Evolutionary conservation across 2,329 filamentous ascomycete species (phyloP).

Genomic region (Beauveria bassiana): DNA sequence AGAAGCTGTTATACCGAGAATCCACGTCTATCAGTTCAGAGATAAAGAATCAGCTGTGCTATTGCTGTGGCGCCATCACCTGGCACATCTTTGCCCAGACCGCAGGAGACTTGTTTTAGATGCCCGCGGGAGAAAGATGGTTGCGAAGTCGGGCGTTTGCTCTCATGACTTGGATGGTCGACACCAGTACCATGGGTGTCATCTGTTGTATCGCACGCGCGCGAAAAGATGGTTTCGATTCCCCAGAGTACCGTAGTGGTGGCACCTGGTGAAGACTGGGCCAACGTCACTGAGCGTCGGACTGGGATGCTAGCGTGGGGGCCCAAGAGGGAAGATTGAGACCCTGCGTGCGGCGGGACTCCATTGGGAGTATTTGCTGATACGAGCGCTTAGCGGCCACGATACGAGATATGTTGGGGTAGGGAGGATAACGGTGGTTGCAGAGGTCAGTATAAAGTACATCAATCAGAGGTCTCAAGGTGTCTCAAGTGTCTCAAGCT

Average conservation of each 20-base stretch:
- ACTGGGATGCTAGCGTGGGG: neutral
- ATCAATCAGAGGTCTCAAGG: neutral
- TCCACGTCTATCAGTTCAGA: neutral
- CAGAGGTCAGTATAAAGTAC: neutral
- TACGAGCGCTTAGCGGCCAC: neutral
- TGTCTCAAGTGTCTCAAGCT: neutral
- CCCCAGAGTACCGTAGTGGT: neutral
- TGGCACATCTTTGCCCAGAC: neutral
- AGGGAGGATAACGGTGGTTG: neutral
- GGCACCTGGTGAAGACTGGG: neutral
- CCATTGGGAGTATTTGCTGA: neutral
- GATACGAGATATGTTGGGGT: neutral
- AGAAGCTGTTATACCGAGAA: neutral
- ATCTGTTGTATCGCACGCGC: neutral
- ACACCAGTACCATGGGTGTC: neutral
- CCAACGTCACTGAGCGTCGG: constrained; percentile 8
- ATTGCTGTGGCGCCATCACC: neutral
- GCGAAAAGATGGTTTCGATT: neutral
- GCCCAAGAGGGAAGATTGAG: neutral
- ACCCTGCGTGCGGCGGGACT: neutral
- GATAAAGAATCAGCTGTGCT: neutral
- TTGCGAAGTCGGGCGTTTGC: neutral
- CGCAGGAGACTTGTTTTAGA: neutral
- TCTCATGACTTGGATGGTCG: neutral
- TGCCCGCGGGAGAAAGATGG: neutral